Percentiles rank a stretch among this genome's conserved stretches.
phyloP scores from a whole-genome alignment of 1,139 yeast genomes.

The Lodderomyces orthopsilosis region DNA sequence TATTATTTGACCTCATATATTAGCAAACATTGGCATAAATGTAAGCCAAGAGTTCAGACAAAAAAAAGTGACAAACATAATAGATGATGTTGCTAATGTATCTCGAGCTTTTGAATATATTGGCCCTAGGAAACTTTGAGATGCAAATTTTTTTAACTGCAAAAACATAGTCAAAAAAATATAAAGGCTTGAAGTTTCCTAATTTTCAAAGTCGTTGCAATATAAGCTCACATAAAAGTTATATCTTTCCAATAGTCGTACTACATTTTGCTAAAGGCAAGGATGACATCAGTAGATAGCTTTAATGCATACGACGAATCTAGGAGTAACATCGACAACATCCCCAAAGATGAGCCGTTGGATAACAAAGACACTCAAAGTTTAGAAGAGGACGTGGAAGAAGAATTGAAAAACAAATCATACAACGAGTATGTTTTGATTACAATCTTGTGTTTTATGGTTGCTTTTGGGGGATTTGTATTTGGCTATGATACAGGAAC shows the following conservation, averaged over 20 bases:
- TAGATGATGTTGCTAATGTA: too few species aligned
- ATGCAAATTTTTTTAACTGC: too few species aligned
- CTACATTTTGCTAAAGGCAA: too few species aligned
- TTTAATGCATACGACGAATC: background rate
- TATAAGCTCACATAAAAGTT: too few species aligned
- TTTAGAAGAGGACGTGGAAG: conserved; percentile 13
- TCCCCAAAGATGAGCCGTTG: background rate
- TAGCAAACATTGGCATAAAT: too few species aligned
- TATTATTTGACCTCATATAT: too few species aligned
- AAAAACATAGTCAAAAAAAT: too few species aligned
- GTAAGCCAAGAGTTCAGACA: background rate
- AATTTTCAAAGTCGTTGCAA: background rate
- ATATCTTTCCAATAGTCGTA: too few species aligned
- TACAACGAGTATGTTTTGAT: conserved; percentile 30
- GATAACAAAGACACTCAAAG: conserved; percentile 1
- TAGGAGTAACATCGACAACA: background rate
- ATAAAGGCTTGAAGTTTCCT: background rate
- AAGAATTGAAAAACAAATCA: conserved; percentile 18
- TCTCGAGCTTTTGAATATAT: too few species aligned
- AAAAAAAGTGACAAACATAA: background rate
- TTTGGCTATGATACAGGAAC: conserved; percentile 76
- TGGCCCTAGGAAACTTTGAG: too few species aligned
- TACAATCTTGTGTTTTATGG: conserved; percentile 36
- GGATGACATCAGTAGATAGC: background rate
- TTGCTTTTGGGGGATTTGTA: conserved; percentile 62